Conservation (phyloP, 257 asterid genomes). For the Thymus mandschuricus region DNA sequence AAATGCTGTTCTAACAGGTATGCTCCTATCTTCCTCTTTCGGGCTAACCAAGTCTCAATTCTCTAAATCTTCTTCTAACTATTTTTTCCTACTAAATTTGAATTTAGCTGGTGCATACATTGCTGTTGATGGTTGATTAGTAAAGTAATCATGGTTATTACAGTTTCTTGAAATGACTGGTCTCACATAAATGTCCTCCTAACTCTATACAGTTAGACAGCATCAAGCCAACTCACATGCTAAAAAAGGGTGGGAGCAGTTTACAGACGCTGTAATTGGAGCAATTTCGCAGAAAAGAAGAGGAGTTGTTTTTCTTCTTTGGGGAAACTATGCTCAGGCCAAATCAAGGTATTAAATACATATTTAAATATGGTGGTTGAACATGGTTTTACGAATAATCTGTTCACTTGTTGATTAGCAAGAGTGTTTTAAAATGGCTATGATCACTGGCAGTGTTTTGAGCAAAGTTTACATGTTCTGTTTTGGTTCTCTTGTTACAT, state of each 20-base stretch:
- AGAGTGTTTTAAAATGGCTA: background rate
- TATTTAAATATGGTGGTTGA: background rate
- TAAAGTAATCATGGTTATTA: too few species aligned
- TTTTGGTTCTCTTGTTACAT: slow-evolving; percentile 12
- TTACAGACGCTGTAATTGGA: slow-evolving; percentile 90
- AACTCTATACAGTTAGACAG: slow-evolving; percentile 65
- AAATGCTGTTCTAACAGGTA: slow-evolving; percentile 96
- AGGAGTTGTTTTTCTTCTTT: slow-evolving; percentile 94
- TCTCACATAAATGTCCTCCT: slow-evolving; percentile 17
- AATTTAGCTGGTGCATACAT: too few species aligned
- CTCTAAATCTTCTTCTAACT: background rate
- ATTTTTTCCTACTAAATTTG: too few species aligned
- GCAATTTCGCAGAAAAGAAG: slow-evolving; percentile 73
- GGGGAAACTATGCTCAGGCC: slow-evolving; percentile 99
- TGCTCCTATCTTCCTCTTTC: slow-evolving; percentile 24
- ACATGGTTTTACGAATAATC: background rate
- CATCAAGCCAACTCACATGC: slow-evolving; percentile 97
- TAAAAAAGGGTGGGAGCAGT: slow-evolving; percentile 95
- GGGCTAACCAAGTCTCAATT: slow-evolving; percentile 7
- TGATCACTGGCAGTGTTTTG: background rate
- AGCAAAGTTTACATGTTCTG: background rate
- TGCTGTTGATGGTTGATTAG: too few species aligned
- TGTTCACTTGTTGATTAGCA: slow-evolving; percentile 9
- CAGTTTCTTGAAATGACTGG: slow-evolving; percentile 8
- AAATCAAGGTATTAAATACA: slow-evolving; percentile 61